Base-by-base conservation (phyloP, 2,329 filamentous ascomycete genomes). In the Leptographium radiaticola region DNA sequence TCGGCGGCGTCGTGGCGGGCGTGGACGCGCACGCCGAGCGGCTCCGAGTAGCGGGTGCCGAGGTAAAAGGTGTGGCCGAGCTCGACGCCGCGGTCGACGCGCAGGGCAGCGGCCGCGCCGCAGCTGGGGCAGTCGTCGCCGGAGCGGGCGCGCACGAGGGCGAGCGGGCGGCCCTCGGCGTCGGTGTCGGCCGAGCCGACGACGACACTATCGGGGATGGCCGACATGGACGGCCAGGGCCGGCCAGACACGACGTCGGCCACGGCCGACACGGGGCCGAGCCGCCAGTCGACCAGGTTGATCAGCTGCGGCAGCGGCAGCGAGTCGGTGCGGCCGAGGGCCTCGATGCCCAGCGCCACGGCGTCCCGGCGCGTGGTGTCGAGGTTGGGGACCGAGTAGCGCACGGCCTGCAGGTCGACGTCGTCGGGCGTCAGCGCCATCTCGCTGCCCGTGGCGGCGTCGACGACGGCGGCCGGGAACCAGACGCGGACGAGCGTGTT, bases 61-160 rank as follows among this genome's bases (percentile, higher is more conserved):
- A 98, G 81, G 66, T 94, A 84, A 70, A 98, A 98, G 0, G 93
- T 97, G 67, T 98, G 93, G 1, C 89, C 93, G 16, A 97, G 76
- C 68, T 98, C 93, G 50, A 97, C 84, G 9, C 89, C 87, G 57
- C 79, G 83, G 55, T 85, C 77, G 3, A 86, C 73, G 45, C 73
- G 74, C 25, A 97, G 72, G 2, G 67, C 71, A 0, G 86, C 86
- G 16, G 25, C 20, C 0, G 72, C 62, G 0, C 69, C 63, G 65
- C 93, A 98, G 42, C 75, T 73, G 0, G 87, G 81, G 62, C 93
- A 98, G 12, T 67, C 61, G 62, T 94, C 88, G 13, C 86, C 87
- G 45, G 81, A 69, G 49, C 72, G 72, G 18, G 85, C 78, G 55
- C 79, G 77, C 9, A 89, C 71, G 10, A 95, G 68, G 59, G 86